Conservation (phyloP, 2,329 filamentous ascomycete species). For the Aspergillus sp. region DNA sequence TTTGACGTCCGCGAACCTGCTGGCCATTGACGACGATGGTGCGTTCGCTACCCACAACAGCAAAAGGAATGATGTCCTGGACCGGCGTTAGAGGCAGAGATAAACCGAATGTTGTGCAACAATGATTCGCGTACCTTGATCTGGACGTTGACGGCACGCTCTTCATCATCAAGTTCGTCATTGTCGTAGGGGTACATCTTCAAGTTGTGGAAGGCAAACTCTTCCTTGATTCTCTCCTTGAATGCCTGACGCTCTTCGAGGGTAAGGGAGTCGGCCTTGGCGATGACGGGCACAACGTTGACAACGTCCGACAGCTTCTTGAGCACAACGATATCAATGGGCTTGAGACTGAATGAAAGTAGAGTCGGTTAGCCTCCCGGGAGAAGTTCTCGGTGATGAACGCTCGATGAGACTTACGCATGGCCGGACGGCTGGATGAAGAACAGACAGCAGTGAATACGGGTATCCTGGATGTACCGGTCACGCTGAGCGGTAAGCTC, state of each 20-base stretch:
- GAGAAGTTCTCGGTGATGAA: background rate
- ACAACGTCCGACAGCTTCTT: conserved; percentile 99
- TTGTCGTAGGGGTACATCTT: conserved; percentile 99
- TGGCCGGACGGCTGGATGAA: conserved; percentile 99
- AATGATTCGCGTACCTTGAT: conserved; percentile 75
- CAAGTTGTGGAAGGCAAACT: conserved; percentile 99
- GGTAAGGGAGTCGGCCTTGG: conserved; percentile 95
- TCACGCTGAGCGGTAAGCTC: conserved; percentile 98
- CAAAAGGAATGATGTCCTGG: conserved; percentile 91
- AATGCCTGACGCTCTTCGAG: conserved; percentile 93
- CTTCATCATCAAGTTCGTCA: conserved; percentile 96
- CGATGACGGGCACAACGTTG: conserved; percentile 98
- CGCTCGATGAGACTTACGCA: conserved; percentile 54
- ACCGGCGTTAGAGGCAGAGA: conserved; percentile 22
- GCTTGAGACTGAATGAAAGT: conserved; percentile 66
- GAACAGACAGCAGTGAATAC: conserved; percentile 99
- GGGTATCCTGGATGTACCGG: conserved; percentile 98
- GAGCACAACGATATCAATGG: conserved; percentile 97
- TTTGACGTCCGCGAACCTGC: conserved; percentile 95
- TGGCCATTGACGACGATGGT: conserved; percentile 96
- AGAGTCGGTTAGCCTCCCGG: conserved; percentile 14
- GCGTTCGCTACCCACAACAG: conserved; percentile 97
- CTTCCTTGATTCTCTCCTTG: conserved; percentile 99
- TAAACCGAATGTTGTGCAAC: conserved; percentile 34
- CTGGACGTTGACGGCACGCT: conserved; percentile 86